Conservation (phyloP, 2,329 filamentous ascomycete species). For the Pseudogymnoascus sp. region DNA sequence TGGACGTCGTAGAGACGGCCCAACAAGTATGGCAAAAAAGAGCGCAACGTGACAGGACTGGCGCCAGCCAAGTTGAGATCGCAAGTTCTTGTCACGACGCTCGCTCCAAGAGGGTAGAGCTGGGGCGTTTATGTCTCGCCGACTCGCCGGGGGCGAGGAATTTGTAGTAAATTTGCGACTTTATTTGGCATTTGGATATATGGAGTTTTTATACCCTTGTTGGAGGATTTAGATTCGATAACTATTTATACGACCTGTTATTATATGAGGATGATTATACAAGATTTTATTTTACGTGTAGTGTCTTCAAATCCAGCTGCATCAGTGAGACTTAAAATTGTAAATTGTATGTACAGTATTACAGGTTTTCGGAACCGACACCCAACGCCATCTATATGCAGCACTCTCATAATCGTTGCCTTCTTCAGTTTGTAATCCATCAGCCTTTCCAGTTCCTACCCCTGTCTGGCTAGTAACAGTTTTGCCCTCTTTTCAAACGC, state of each 20-base stretch:
- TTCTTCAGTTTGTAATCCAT: neutral
- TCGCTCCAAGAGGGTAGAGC: conserved; percentile 1
- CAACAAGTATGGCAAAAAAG: neutral
- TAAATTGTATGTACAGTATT: conserved; percentile 4
- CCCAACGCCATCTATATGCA: conserved; percentile 5
- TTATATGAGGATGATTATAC: conserved; percentile 4
- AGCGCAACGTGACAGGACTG: neutral
- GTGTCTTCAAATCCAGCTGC: neutral
- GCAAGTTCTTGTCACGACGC: neutral
- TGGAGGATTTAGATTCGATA: conserved; percentile 6
- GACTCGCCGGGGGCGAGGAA: neutral
- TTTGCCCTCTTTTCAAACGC: conserved; percentile 80
- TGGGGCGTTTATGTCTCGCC: neutral
- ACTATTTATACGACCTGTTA: conserved; percentile 9
- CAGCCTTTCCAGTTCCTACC: neutral
- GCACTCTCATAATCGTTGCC: neutral
- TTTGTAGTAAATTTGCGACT: conserved; percentile 5
- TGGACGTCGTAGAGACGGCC: neutral
- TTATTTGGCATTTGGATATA: conserved; percentile 6
- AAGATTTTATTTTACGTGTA: neutral
- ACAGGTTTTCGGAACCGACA: neutral
- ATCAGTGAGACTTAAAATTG: neutral
- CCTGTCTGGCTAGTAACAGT: conserved; percentile 38
- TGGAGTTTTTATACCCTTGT: conserved; percentile 12
- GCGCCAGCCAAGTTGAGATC: neutral